phyloP scores from a whole-genome alignment of 139 green algal genomes.

The Coccomyxa sp. region DNA sequence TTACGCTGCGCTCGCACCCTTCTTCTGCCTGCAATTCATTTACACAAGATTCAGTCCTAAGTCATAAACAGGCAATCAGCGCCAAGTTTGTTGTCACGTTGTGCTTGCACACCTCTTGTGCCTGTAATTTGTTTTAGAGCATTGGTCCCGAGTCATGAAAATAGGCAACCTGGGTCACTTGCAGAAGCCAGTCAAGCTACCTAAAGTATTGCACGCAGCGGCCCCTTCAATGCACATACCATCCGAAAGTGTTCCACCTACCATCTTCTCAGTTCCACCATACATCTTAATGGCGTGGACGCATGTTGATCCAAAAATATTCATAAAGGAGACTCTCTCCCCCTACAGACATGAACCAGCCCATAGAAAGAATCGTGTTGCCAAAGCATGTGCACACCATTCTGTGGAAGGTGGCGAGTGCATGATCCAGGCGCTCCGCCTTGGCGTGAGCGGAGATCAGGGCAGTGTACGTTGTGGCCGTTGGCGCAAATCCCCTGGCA shows the following conservation, averaged over 20 bases:
- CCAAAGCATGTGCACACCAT: slow-evolving; percentile 17
- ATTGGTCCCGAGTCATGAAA: too few species aligned
- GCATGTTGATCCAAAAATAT: not conserved
- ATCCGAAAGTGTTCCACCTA: too few species aligned
- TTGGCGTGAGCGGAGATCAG: slow-evolving; percentile 77
- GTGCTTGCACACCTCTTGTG: slow-evolving; percentile 31
- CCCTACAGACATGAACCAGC: too few species aligned
- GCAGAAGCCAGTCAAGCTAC: too few species aligned
- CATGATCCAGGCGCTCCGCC: slow-evolving; percentile 56
- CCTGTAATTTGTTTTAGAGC: too few species aligned
- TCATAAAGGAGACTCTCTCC: not conserved
- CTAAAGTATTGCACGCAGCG: too few species aligned
- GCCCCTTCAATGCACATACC: too few species aligned
- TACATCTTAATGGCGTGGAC: not conserved
- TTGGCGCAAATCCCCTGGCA: slow-evolving; percentile 56
- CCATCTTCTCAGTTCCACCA: not conserved
- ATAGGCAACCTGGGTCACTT: too few species aligned
- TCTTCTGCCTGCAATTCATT: slow-evolving; percentile 29
- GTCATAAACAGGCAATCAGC: too few species aligned
- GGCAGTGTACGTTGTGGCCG: slow-evolving; percentile 76
- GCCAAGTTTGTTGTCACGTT: slow-evolving; percentile 70
- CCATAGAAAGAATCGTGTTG: not conserved
- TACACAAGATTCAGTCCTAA: too few species aligned
- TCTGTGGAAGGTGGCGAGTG: slow-evolving; percentile 43
- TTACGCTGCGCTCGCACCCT: slow-evolving; percentile 53